Percentiles rank a stretch among this genome's conserved stretches.
Evolutionary conservation across 2,329 filamentous ascomycete species (phyloP).

Genomic region (Diaporthe sp.): DNA sequence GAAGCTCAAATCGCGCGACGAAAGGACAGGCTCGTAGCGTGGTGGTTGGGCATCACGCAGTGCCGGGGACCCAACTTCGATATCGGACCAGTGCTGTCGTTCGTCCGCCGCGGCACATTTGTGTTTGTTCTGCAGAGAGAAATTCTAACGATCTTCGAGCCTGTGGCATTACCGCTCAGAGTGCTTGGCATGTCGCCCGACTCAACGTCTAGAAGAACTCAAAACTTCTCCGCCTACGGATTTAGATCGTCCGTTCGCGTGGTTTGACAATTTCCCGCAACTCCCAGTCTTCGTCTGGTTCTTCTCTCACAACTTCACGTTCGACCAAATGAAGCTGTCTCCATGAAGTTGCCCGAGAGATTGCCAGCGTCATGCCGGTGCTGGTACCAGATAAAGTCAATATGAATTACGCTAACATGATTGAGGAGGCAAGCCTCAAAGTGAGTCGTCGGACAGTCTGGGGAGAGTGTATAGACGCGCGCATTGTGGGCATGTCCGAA

Average conservation of each 20-base stretch:
- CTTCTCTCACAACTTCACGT: background rate
- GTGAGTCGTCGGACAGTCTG: conserved; percentile 42
- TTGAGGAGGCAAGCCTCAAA: conserved; percentile 54
- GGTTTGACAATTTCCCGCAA: conserved; percentile 18
- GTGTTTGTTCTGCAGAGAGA: background rate
- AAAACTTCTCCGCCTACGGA: conserved; percentile 8
- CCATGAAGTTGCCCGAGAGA: background rate
- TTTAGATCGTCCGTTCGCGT: conserved; percentile 27
- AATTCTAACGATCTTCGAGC: background rate
- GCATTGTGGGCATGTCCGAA: background rate
- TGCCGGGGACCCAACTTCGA: conserved; percentile 23
- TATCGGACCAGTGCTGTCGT: conserved; percentile 16
- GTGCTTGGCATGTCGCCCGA: conserved; percentile 18
- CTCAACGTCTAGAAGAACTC: conserved; percentile 8
- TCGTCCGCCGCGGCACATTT: background rate
- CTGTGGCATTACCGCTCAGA: background rate
- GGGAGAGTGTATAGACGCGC: accelerated
- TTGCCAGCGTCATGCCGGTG: conserved; percentile 12
- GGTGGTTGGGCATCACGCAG: conserved; percentile 30
- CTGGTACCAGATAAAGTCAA: conserved; percentile 37
- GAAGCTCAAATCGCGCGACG: conserved; percentile 28
- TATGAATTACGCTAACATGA: conserved; percentile 53
- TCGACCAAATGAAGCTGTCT: background rate
- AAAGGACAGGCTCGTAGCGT: conserved; percentile 9
- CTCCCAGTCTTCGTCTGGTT: background rate